phyloP scores from a whole-genome alignment of 2,329 filamentous ascomycete genomes.

The Phialocephala sp. region DNA sequence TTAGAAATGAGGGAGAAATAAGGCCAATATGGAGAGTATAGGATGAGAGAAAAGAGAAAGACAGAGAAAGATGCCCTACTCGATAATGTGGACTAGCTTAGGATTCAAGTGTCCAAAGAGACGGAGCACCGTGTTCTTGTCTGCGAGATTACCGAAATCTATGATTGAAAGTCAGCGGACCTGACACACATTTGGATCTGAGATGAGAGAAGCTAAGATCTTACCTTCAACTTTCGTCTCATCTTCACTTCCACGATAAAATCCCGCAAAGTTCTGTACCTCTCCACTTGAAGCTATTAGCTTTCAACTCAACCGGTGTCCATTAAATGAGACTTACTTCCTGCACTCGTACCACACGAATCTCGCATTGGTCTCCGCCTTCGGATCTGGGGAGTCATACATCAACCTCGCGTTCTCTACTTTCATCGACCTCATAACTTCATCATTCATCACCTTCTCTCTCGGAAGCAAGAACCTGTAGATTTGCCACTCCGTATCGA shows the following conservation, averaged over 20 bases:
- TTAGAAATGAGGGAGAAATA: too few relatives aligned
- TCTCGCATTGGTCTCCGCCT: neutral
- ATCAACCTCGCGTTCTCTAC: constrained; percentile 6
- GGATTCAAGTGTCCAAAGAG: constrained; percentile 5
- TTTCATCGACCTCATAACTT: constrained; percentile 6
- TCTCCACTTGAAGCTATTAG: constrained; percentile 4
- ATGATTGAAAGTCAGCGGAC: too few relatives aligned
- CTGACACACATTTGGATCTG: too few relatives aligned
- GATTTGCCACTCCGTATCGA: constrained; percentile 18
- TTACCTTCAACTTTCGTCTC: neutral
- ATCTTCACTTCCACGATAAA: constrained; percentile 1
- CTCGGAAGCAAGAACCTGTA: constrained; percentile 20
- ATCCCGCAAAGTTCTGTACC: constrained; percentile 15
- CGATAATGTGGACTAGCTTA: neutral
- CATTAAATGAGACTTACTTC: constrained; percentile 7
- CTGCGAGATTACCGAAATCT: constrained; percentile 8
- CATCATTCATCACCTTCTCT: constrained; percentile 13
- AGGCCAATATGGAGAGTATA: neutral
- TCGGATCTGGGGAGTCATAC: constrained; percentile 1
- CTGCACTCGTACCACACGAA: constrained; percentile 19
- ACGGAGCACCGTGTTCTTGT: neutral
- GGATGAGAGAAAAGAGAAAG: neutral
- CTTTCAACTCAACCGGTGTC: neutral
- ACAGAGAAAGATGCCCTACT: neutral
- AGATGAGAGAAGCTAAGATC: neutral